These are phyloP conservation scores for Plantago major DNA, from an alignment of 257 asterid species.

Conservation along the genomic window DNA sequence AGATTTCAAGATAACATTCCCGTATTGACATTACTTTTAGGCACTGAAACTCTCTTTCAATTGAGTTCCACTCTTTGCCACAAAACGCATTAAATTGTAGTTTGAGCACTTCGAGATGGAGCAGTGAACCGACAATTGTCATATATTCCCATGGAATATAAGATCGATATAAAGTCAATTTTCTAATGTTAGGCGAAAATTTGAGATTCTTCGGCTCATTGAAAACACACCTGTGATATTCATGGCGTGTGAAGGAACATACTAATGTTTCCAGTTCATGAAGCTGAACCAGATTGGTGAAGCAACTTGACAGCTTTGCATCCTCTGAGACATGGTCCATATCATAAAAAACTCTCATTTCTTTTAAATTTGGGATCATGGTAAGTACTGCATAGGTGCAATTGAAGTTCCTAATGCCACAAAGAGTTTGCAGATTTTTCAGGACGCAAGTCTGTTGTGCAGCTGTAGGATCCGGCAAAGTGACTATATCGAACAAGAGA, in stretches of 20 bases:
- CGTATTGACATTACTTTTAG: not conserved
- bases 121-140: conserved; percentile 11
- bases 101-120: conserved; percentile 7
- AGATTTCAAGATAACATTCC: not conserved
- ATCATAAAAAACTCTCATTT: not conserved
- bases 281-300: not conserved
- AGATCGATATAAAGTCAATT: not conserved
- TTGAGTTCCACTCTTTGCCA: conserved; percentile 8
- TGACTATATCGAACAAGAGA: not conserved
- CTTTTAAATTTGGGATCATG: conserved; percentile 14
- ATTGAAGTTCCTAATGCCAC: not conserved
- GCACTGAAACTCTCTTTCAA: conserved; percentile 5
- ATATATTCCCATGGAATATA: not conserved
- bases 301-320: not conserved
- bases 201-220: not conserved
- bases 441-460: not conserved
- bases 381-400: conserved; percentile 1
- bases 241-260: not conserved
- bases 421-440: conserved; percentile 16
- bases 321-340: not conserved
- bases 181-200: conserved; percentile 2
- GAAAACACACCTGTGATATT: not conserved
- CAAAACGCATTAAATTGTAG: not conserved
- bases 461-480: conserved; percentile 11
- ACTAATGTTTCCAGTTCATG: not conserved